Percentiles rank a stretch among this genome's conserved stretches.
phyloP scores from a whole-genome alignment of 1,284 basidiomycete species.

The Pterulicium gracile region DNA sequence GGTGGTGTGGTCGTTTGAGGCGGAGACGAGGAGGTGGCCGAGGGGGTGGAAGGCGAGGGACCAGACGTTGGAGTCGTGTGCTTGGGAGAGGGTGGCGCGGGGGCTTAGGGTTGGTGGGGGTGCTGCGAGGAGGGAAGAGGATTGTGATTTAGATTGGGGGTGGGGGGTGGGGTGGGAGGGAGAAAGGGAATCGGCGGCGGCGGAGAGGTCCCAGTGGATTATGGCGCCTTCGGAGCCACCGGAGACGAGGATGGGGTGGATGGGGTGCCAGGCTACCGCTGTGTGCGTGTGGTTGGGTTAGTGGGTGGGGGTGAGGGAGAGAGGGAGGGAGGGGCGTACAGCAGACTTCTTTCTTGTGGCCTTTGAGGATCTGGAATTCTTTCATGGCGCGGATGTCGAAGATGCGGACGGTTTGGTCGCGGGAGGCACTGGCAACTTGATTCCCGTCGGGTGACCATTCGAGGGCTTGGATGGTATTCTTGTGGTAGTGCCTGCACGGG shows the following conservation, averaged over 20 bases:
- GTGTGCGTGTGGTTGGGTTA: slow-evolving; percentile 6
- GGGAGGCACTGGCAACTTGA: slow-evolving; percentile 85
- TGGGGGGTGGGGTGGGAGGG: slow-evolving; percentile 18
- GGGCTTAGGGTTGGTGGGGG: slow-evolving; percentile 37
- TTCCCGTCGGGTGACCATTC: slow-evolving; percentile 92
- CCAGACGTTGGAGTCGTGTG: slow-evolving; percentile 98
- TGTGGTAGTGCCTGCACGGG: slow-evolving; percentile 76
- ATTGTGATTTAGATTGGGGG: not conserved
- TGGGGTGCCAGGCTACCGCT: slow-evolving; percentile 93
- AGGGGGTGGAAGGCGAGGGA: slow-evolving; percentile 92
- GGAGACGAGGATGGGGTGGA: slow-evolving; percentile 85
- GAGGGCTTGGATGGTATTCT: slow-evolving; percentile 91
- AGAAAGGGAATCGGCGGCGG: slow-evolving; percentile 28
- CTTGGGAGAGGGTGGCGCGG: slow-evolving; percentile 77
- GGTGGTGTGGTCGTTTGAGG: slow-evolving; percentile 95
- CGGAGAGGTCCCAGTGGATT: slow-evolving; percentile 82
- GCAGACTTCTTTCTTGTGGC: slow-evolving; percentile 97
- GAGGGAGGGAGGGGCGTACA: slow-evolving; percentile 44
- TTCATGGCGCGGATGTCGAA: slow-evolving; percentile 98
- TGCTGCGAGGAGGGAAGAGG: slow-evolving; percentile 6
- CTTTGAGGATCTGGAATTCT: slow-evolving; percentile 83
- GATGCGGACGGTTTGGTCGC: slow-evolving; percentile 92
- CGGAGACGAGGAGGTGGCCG: slow-evolving; percentile 87
- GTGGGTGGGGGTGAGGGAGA: slow-evolving; percentile 4
- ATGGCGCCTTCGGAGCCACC: slow-evolving; percentile 92